Evolutionary conservation across 163 green algal genomes (phyloP).

Genomic region (Chlorella variabilis): DNA sequence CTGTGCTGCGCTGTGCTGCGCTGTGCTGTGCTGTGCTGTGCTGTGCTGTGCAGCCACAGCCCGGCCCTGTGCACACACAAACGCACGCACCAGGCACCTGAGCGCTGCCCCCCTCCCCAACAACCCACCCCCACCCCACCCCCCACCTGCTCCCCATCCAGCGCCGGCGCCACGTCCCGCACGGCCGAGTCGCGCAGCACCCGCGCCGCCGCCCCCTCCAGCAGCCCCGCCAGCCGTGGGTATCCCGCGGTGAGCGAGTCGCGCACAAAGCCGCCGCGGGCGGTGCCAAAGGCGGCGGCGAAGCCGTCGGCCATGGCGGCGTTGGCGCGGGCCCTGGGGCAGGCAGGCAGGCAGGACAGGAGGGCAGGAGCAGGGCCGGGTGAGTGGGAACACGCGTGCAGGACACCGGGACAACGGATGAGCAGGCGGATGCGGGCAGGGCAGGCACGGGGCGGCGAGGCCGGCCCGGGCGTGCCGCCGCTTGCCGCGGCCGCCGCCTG

Average conservation of each 20-base stretch:
- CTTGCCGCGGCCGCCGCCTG: background rate
- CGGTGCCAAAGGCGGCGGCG: conserved; percentile 57
- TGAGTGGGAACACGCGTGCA: no score
- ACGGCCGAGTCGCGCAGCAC: conserved; percentile 77
- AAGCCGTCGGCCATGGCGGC: conserved; percentile 54
- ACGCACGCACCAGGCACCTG: background rate
- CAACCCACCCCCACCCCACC: no score
- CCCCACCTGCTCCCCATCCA: conserved; percentile 52
- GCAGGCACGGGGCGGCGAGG: no score
- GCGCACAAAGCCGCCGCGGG: conserved; percentile 81
- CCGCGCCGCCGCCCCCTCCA: conserved; percentile 75
- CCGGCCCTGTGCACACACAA: no score
- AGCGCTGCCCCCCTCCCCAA: background rate
- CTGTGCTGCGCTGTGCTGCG: no score
- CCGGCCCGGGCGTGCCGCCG: no score
- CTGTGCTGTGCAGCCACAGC: no score
- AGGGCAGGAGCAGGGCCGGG: no score
- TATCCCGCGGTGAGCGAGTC: conserved; percentile 76
- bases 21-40: no score
- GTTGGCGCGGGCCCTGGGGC: conserved; percentile 40
- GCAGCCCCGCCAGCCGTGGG: conserved; percentile 72
- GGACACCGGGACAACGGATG: background rate
- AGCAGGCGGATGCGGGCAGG: background rate
- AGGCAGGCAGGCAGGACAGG: no score
- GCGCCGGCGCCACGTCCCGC: conserved; percentile 44